Conservation (phyloP, 73 alveolate genomes). For the Symbiodinium pilosum region DNA sequence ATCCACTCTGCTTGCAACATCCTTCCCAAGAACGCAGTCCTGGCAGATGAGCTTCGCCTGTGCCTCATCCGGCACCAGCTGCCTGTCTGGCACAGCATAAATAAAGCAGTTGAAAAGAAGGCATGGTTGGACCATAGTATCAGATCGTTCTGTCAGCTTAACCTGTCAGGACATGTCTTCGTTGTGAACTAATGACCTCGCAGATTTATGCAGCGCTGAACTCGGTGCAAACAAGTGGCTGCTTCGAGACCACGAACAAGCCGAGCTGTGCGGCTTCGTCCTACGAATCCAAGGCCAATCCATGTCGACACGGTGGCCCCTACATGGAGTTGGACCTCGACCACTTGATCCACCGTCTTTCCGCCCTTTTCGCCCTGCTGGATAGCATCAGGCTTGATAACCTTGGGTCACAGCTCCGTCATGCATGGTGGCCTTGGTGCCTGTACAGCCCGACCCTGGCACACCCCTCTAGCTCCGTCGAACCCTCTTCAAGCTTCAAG, state of each 20-base stretch:
- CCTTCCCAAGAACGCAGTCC: no score
- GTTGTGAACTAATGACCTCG: no score
- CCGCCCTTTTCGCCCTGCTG: constrained; percentile 86
- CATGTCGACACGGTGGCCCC: background rate
- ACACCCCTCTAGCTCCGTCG: background rate
- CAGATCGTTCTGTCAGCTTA: no score
- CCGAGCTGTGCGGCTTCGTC: constrained; percentile 70
- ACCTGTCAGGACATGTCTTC: no score
- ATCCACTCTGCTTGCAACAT: no score
- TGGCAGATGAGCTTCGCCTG: background rate
- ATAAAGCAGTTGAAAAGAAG: no score
- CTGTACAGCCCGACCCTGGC: background rate
- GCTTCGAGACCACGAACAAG: constrained; percentile 72
- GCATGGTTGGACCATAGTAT: no score
- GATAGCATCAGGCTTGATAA: constrained; percentile 70
- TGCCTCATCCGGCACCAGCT: background rate
- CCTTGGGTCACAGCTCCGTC: no score
- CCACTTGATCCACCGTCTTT: constrained; percentile 96
- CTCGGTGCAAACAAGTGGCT: constrained; percentile 1
- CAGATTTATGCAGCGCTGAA: no score
- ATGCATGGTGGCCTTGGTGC: background rate
- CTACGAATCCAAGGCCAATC: background rate
- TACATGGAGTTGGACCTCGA: constrained; percentile 37
- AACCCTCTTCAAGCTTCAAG: no score
- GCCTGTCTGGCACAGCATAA: no score